Conservation (phyloP, 495 filamentous ascomycete species). For the Pyrenopolyporus hunteri region DNA sequence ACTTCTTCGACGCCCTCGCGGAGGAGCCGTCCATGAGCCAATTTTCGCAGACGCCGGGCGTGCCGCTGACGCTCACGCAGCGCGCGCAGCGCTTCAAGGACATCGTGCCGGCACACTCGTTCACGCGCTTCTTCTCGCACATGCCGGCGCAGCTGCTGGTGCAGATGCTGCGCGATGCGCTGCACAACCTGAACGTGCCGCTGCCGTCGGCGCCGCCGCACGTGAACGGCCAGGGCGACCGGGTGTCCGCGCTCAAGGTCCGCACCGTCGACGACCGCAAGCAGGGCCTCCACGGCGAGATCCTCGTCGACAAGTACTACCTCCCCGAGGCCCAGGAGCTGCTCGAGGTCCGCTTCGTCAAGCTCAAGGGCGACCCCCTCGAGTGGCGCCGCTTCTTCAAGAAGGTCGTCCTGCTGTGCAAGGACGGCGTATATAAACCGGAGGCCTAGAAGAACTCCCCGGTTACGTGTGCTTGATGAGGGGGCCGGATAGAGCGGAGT, state of each 20-base stretch:
- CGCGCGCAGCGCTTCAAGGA: slow-evolving; percentile 86
- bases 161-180: slow-evolving; percentile 76
- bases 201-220: slow-evolving; percentile 56
- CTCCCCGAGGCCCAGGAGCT: slow-evolving; percentile 61
- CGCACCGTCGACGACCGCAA: slow-evolving; percentile 77
- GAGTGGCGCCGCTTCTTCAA: slow-evolving; percentile 99
- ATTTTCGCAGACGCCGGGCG: slow-evolving; percentile 81
- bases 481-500: background rate
- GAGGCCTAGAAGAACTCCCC: slow-evolving; percentile 44
- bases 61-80: slow-evolving; percentile 83
- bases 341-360: slow-evolving; percentile 89
- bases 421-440: slow-evolving; percentile 70
- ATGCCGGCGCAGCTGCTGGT: slow-evolving; percentile 79
- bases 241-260: slow-evolving; percentile 70
- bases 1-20: slow-evolving; percentile 67
- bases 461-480: slow-evolving; percentile 2
- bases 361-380: slow-evolving; percentile 92
- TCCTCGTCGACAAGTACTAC: slow-evolving; percentile 74
- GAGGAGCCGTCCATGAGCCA: slow-evolving; percentile 93
- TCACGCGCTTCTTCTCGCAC: slow-evolving; percentile 90
- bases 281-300: slow-evolving; percentile 82
- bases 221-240: slow-evolving; percentile 47
- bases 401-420: slow-evolving; percentile 80
- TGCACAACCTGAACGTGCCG: slow-evolving; percentile 82
- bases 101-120: slow-evolving; percentile 76